A percentile compares a stretch with the other conserved stretches of the same genome.
Evolutionary conservation across 345 rosid species (phyloP).

Genomic region (Citrus cavaleriei): DNA sequence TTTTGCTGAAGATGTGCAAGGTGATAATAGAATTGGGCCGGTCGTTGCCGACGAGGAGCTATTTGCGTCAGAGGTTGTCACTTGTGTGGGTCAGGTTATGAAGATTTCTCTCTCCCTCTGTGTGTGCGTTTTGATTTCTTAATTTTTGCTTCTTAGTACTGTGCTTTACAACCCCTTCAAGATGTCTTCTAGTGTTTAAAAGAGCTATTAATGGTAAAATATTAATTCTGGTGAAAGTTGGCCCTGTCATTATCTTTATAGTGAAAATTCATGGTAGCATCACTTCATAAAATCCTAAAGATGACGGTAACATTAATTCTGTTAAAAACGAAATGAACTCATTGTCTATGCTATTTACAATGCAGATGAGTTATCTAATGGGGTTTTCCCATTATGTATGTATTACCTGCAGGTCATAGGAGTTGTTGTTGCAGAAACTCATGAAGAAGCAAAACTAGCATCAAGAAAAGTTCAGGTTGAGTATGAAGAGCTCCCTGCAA

Average conservation of each 20-base stretch:
- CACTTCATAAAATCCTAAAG: background rate
- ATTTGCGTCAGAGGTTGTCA: slow-evolving; percentile 79
- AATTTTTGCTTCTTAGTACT: background rate
- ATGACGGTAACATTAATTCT: background rate
- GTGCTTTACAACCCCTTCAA: background rate
- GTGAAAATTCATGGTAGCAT: background rate
- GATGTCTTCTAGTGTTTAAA: background rate
- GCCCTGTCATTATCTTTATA: background rate
- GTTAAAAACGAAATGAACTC: background rate
- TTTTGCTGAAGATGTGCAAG: slow-evolving; percentile 82
- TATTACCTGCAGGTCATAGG: slow-evolving; percentile 68
- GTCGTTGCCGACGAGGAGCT: slow-evolving; percentile 72
- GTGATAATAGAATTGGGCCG: slow-evolving; percentile 72
- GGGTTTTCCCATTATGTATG: background rate
- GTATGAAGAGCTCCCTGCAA: slow-evolving; percentile 73
- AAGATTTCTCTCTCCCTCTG: background rate
- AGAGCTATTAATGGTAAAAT: background rate
- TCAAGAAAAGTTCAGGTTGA: slow-evolving; percentile 70
- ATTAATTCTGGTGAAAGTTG: background rate
- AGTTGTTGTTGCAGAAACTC: slow-evolving; percentile 88
- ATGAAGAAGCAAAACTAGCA: slow-evolving; percentile 83
- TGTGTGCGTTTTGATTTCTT: background rate
- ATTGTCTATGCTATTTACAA: background rate
- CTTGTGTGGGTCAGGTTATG: slow-evolving; percentile 94
- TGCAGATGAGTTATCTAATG: background rate